Evolutionary conservation across 2,329 filamentous ascomycete genomes (phyloP), one percentile per base, ranked within the genome.

Genomic region (Ophiobolus disseminans): DNA sequence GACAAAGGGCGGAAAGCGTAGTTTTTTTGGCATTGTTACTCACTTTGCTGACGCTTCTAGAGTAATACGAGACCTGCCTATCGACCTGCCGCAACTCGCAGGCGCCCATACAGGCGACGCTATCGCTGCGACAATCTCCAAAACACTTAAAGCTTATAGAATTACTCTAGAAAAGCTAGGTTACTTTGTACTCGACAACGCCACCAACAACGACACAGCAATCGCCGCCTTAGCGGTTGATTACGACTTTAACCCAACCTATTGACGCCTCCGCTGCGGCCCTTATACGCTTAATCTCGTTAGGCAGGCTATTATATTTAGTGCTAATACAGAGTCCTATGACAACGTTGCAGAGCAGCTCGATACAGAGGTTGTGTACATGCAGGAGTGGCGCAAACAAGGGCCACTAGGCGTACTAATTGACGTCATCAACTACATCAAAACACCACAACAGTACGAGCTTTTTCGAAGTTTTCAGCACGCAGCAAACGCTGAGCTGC

Each of bases 181-280:
- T 30, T 47, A 47, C 44, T 47, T 41, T 28, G 44, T 47, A 35
- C 37, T 47, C 21, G 37, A 44, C 23, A 44, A 44, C 20, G 30
- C 40, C 7, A 9, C 14, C 11, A 23, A 21, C 13, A 44, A 44
- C 14, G 30, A 44, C n/a, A 44, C 40, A 3, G 40, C 30, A 25
- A 19, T 44, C 25, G 19, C 23, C 11, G 11, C 16, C 4, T n/a
- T 44, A 7, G 19, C 23, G 4, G 7, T 3, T 5, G 5, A 44
- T 7, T 36, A 31, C 19, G 19, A 30, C 21, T 36, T 44, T 26
- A 17, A 25, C 16, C 4, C 28, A 2, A 13, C 23, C n/a, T 23
- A 31, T 3, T 13, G 19, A 13, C 23, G 40, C 23, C 32, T 44
- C 19, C 30, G 30, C 40, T 42, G 40, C 34, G 16, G 20, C 19